A percentile compares a stretch with the other conserved stretches of the same genome.
Evolutionary conservation across 2,329 filamentous ascomycete species (phyloP).

Genomic region (Diaporthe longicolla): DNA sequence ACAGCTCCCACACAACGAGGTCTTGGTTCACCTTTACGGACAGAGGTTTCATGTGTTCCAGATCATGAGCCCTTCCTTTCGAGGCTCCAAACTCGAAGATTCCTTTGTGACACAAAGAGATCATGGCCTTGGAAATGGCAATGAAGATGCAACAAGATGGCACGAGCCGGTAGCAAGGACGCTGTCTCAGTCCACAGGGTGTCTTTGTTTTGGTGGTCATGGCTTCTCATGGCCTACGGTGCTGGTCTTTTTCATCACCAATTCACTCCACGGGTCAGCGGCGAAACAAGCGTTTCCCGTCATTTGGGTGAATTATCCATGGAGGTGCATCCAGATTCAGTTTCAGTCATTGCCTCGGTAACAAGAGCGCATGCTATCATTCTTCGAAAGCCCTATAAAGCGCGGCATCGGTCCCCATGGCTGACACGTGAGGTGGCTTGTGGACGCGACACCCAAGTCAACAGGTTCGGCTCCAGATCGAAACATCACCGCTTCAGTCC

Average conservation of each 20-base stretch:
- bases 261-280: too few relatives aligned
- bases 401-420: background rate
- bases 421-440: background rate
- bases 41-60: background rate
- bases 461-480: background rate
- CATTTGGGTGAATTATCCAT: background rate
- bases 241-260: too few relatives aligned
- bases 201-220: too few relatives aligned
- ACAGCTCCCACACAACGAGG: background rate
- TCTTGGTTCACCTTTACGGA: background rate
- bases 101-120: too few relatives aligned
- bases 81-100: conserved; percentile 1
- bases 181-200: background rate
- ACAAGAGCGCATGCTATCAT: background rate
- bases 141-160: background rate
- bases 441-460: background rate
- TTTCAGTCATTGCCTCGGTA: background rate
- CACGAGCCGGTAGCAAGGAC: background rate
- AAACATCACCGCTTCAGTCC: background rate
- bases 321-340: background rate
- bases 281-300: background rate
- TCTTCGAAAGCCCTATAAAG: background rate
- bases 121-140: background rate
- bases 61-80: background rate
- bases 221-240: background rate